A percentile compares a stretch with the other conserved stretches of the same genome.
Conservation (phyloP, 257 asterid species). For the Eustoma russellianum region DNA sequence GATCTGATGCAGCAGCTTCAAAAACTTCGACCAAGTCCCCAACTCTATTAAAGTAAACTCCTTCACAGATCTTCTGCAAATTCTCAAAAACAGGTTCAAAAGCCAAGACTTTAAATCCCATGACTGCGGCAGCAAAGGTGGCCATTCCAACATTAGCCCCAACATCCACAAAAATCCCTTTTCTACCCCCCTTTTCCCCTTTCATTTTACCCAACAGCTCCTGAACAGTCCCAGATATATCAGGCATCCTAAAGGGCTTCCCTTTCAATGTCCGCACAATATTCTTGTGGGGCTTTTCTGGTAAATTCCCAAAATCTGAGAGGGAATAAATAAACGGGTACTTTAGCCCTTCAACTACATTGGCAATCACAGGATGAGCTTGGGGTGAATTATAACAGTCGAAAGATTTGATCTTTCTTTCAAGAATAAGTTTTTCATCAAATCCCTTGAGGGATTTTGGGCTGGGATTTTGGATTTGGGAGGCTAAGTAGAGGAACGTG, state of each 20-base stretch:
- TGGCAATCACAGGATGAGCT: conserved; percentile 84
- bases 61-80: conserved; percentile 91
- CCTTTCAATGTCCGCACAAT: conserved; percentile 80
- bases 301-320: conserved; percentile 73
- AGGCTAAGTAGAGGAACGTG: conserved; percentile 58
- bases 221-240: conserved; percentile 85
- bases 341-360: conserved; percentile 83
- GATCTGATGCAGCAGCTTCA: conserved; percentile 86
- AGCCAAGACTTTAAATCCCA: conserved; percentile 90
- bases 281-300: conserved; percentile 97
- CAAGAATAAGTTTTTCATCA: conserved; percentile 6
- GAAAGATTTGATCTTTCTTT: conserved; percentile 49
- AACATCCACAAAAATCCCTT: conserved; percentile 71
- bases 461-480: conserved; percentile 45
- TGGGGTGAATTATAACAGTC: conserved; percentile 71
- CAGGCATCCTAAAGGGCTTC: conserved; percentile 78
- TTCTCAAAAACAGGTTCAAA: conserved; percentile 98
- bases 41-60: conserved; percentile 76
- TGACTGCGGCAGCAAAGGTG: conserved; percentile 84
- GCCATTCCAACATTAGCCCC: conserved; percentile 99
- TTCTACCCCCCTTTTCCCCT: conserved; percentile 23
- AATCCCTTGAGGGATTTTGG: conserved; percentile 23
- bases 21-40: conserved; percentile 61
- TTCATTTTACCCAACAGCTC: conserved; percentile 40
- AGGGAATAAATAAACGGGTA: conserved; percentile 83